These are phyloP conservation scores for Dothistroma pini DNA, from an alignment of 2,329 filamentous ascomycete genomes.

Conservation along the genomic window DNA sequence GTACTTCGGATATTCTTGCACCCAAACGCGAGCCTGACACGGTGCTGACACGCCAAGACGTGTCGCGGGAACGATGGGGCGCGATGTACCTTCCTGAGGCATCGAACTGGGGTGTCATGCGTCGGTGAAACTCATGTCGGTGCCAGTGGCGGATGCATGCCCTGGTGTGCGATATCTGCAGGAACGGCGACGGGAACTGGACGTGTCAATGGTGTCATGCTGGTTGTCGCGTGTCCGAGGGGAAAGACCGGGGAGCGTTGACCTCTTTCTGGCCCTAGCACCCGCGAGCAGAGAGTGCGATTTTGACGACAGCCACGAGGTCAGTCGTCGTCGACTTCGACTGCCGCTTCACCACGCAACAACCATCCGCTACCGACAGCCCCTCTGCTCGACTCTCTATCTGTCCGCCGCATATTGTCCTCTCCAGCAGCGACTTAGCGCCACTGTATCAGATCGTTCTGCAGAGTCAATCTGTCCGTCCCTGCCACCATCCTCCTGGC, in stretches of 20 bases:
- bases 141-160: not conserved
- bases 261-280: not conserved
- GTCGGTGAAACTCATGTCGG: not conserved
- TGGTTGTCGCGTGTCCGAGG: too few relatives aligned
- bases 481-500: not conserved
- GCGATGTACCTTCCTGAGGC: not conserved
- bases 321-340: too few relatives aligned
- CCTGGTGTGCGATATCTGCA: not conserved
- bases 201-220: too few relatives aligned
- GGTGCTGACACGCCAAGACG: not conserved
- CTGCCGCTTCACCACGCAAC: too few relatives aligned
- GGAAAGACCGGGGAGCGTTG: not conserved
- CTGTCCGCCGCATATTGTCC: not conserved
- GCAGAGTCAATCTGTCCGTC: not conserved
- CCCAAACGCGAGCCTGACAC: slow-evolving; percentile 1
- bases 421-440: not conserved
- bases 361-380: not conserved
- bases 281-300: not conserved
- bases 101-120: not conserved
- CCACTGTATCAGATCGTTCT: not conserved
- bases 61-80: not conserved
- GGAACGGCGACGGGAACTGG: too few relatives aligned
- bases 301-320: not conserved
- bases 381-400: not conserved
- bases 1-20: slow-evolving; percentile 1